phyloP scores from a whole-genome alignment of 768 basidiomycete species.

The Trametes meyenii region DNA sequence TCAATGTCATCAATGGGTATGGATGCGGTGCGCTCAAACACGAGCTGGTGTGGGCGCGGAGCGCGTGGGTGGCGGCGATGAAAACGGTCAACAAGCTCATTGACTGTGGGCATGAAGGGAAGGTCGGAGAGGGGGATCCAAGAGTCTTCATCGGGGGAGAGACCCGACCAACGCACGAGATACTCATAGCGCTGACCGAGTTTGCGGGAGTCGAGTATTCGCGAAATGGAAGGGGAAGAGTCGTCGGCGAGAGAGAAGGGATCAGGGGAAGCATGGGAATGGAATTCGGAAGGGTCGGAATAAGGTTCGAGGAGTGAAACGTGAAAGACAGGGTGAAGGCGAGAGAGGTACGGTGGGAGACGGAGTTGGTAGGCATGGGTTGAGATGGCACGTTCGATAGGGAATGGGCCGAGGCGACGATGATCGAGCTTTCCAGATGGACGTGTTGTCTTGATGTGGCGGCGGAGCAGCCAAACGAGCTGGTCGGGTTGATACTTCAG shows the following conservation, averaged over 20 bases:
- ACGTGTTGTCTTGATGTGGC: slow-evolving; percentile 44
- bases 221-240: neutral
- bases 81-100: no score
- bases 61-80: no score
- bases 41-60: no score
- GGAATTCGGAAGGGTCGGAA: slow-evolving; percentile 36
- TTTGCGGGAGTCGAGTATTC: neutral
- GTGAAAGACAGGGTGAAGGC: slow-evolving; percentile 44
- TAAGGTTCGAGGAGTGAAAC: slow-evolving; percentile 35
- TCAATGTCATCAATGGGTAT: no score
- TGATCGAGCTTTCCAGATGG: slow-evolving; percentile 42
- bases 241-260: slow-evolving; percentile 8
- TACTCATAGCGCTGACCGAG: slow-evolving; percentile 7
- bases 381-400: slow-evolving; percentile 8
- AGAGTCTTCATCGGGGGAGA: slow-evolving; percentile 31
- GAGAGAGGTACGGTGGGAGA: slow-evolving; percentile 36
- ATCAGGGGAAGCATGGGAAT: slow-evolving; percentile 31
- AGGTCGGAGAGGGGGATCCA: slow-evolving; percentile 42
- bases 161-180: neutral
- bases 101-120: slow-evolving; percentile 22
- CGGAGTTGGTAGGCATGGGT: slow-evolving; percentile 31
- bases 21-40: no score
- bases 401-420: neutral
- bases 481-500: slow-evolving; percentile 37
- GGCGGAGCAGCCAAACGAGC: slow-evolving; percentile 41